phyloP scores from a whole-genome alignment of 345 rosid species.

The Linum trigynum region DNA sequence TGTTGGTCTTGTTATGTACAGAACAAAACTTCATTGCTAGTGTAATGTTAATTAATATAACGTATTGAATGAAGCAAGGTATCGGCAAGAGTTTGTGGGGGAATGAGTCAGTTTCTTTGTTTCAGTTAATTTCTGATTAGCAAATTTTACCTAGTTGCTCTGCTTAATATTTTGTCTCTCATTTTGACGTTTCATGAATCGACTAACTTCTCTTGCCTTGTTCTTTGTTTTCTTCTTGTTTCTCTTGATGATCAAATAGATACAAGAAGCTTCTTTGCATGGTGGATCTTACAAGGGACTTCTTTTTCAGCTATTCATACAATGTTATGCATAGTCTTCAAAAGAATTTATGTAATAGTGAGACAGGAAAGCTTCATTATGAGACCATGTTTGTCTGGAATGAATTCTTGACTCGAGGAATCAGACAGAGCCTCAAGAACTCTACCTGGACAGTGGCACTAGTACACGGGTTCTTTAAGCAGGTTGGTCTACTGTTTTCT shows the following conservation, averaged over 20 bases:
- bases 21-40: slow-evolving; percentile 51
- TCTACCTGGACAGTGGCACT: slow-evolving; percentile 87
- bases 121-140: slow-evolving; percentile 9
- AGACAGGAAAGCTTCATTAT: slow-evolving; percentile 38
- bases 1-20: slow-evolving; percentile 52
- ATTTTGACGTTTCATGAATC: slow-evolving; percentile 14
- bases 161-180: slow-evolving; percentile 9
- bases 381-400: slow-evolving; percentile 96
- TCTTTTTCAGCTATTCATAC: slow-evolving; percentile 95
- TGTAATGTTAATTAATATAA: slow-evolving; percentile 40
- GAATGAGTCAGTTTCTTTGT: slow-evolving; percentile 6
- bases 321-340: slow-evolving; percentile 78
- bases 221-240: slow-evolving; percentile 16
- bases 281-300: slow-evolving; percentile 92
- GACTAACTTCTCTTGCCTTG: slow-evolving; percentile 25
- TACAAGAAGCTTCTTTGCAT: slow-evolving; percentile 94
- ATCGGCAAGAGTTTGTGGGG: slow-evolving; percentile 45
- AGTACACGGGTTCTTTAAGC: slow-evolving; percentile 90
- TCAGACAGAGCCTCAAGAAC: slow-evolving; percentile 52
- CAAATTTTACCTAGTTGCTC: slow-evolving; percentile 13
- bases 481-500: slow-evolving; percentile 35
- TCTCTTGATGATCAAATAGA: slow-evolving; percentile 35
- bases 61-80: slow-evolving; percentile 58
- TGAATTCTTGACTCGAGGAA: slow-evolving; percentile 69
- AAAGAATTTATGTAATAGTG: slow-evolving; percentile 44